Evolutionary conservation across 1,284 basidiomycete genomes (phyloP).

Genomic region (Trichosporon sp.): DNA sequence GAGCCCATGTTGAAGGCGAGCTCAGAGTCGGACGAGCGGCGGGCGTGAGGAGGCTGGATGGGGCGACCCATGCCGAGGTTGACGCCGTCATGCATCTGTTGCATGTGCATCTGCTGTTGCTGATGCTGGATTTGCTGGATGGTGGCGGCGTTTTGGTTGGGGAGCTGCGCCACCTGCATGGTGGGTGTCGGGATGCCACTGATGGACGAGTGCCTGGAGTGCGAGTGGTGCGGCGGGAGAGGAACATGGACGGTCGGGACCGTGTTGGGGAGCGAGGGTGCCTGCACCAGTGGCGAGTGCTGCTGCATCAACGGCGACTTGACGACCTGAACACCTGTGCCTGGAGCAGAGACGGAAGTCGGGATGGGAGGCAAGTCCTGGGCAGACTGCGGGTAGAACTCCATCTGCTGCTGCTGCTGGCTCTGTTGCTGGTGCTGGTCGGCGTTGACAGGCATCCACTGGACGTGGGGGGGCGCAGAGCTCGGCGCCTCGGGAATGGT

Average conservation of each 20-base stretch:
- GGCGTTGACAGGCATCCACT: constrained; percentile 15
- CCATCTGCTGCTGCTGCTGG: constrained; percentile 21
- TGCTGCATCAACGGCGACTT: constrained; percentile 15
- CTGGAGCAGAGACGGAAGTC: not conserved
- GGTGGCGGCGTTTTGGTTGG: not conserved
- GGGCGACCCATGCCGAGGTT: constrained; percentile 31
- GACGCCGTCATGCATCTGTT: constrained; percentile 4
- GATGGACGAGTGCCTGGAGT: constrained; percentile 20
- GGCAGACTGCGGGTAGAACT: constrained; percentile 17
- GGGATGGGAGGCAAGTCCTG: constrained; percentile 16
- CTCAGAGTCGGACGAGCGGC: constrained; percentile 32
- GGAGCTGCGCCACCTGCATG: constrained; percentile 17
- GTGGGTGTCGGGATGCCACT: constrained; percentile 13
- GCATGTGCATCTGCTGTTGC: constrained; percentile 12
- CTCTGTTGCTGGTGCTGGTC: constrained; percentile 15
- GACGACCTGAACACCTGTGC: not conserved
- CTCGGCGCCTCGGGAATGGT: constrained; percentile 34
- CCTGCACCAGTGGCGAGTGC: constrained; percentile 16
- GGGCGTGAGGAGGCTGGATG: constrained; percentile 24
- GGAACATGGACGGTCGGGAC: not conserved
- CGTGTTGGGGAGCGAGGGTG: constrained; percentile 15
- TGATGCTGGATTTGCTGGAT: constrained; percentile 4
- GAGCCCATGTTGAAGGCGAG: constrained; percentile 29
- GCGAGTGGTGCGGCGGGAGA: not conserved
- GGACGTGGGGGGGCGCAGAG: constrained; percentile 26